Base-by-base conservation (phyloP, 257 asterid genomes). In the Primulina tabacum region DNA sequence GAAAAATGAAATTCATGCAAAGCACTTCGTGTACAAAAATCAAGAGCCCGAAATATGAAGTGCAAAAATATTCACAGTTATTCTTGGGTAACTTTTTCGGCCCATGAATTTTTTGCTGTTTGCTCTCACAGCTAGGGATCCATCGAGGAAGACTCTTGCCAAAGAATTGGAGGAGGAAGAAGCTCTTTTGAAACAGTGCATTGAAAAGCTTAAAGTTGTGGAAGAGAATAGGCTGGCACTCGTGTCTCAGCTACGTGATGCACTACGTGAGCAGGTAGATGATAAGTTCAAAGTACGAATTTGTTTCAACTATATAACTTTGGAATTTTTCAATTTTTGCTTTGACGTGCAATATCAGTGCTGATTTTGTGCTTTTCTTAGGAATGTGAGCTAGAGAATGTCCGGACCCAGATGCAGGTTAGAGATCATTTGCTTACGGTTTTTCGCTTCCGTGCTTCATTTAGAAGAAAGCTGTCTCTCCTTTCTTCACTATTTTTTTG, bases 361-460 rank as follows among this genome's bases (percentile, higher is more conserved):
- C 43, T 62, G 47, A 18, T 66, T 70, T 67, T 63, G 55, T 32
- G 21, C 53, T 75, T 77, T 77, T 56, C 88, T 16, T 17, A 92
- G 98, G 97, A 90, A 89, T 85, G 97, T n/a, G 96, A 90, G 70
- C 87, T 92, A 52, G 97, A 92, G 84, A 90, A 81, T 68, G 82
- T 90, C 71, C 85, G 96, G 73, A 92, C 96, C 12, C 96, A 90
- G 77, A 83, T 88, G 60, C 96, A 92, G 96, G 97, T 91, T 67
- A 65, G 72, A 68, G 16, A 66, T 30, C 57, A 37, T 3, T 0
- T 20, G 26, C 4, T 11, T 64, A 34, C 57, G 0, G 5, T 37
- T 64, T 37, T 2, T 32, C 9, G 1, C 47, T 64, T 29, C 11
- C 4, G 17, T 37, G 69, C 34, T 35, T 7, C 26, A 4, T 35